phyloP scores from a whole-genome alignment of 768 basidiomycete genomes.

The Pluteus cervinus region DNA sequence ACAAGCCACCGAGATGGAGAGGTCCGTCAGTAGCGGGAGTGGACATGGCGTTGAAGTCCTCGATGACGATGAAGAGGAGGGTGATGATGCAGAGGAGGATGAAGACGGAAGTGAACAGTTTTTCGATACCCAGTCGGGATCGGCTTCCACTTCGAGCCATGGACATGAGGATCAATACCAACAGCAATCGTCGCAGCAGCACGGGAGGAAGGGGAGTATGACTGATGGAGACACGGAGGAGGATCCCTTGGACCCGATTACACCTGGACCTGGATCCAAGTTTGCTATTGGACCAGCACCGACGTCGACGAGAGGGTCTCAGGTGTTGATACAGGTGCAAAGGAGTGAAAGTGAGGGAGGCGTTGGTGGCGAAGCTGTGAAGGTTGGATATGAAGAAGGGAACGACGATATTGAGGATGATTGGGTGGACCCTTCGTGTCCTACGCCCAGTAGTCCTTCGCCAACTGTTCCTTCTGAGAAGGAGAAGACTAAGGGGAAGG shows the following conservation, averaged over 20 bases:
- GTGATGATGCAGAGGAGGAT: slow-evolving; percentile 11
- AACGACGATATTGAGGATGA: slow-evolving; percentile 51
- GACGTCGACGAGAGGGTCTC: slow-evolving; percentile 12
- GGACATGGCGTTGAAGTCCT: slow-evolving; percentile 16
- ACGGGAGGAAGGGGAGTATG: slow-evolving; percentile 30
- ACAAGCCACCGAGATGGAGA: too few species aligned
- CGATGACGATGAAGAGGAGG: slow-evolving; percentile 17
- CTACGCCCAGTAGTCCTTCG: slow-evolving; percentile 14
- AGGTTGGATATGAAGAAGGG: slow-evolving; percentile 27
- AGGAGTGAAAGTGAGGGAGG: too few species aligned
- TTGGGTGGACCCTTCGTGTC: slow-evolving; percentile 64
- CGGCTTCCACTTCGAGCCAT: slow-evolving; percentile 31
- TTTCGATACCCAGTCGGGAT: slow-evolving; percentile 46
- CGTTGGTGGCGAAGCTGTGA: background rate
- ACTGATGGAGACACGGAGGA: slow-evolving; percentile 69
- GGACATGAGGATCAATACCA: slow-evolving; percentile 16
- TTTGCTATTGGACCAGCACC: slow-evolving; percentile 30
- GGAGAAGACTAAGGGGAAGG: too few species aligned
- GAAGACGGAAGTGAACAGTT: slow-evolving; percentile 38
- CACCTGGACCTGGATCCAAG: slow-evolving; percentile 49
- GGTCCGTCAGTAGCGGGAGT: too few species aligned
- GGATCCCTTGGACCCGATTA: slow-evolving; percentile 64
- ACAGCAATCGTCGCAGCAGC: too few species aligned
- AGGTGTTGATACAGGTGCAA: too few species aligned
- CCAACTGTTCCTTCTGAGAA: too few species aligned